Evolutionary conservation across 2,329 filamentous ascomycete genomes (phyloP), one percentile per base, ranked within the genome.

Genomic region (Phialophora expanda): DNA sequence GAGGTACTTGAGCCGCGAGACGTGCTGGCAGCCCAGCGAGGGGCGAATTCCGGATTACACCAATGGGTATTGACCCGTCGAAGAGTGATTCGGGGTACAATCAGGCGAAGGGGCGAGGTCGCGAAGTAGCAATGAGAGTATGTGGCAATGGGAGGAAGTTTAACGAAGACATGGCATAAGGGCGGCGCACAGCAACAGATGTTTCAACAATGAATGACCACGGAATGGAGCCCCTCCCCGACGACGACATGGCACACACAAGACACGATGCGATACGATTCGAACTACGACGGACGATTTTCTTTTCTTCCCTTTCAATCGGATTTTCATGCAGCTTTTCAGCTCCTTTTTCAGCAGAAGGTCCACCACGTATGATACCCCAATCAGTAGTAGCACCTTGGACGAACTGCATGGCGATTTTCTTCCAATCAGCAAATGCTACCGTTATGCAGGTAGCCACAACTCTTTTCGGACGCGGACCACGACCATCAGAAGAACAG

Each of bases 1-100:
- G 26, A 72, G 68, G 28, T 76, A 77, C 60, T 66, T 80, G 26
- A 73, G 76, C 30, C 74, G 75, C n/a, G 72, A 69, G 54, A 73
- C 72, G 9, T 50, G 51, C 51, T 73, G 68, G 67, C 62, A 70
- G 24, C 68, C 69, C n/a, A 44, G 17, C n/a, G 70, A 73, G n/a
- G 44, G 65, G 17, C 30, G 59, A 26, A 26, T 71, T 12, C 71
- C 70, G 6, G 67, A 71, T 48, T 69, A 53, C 41, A 44, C 55
- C 4, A n/a, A 55, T 30, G 66, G 66, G 14, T 28, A 63, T 44
- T 68, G 51, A 66, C 0, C 12, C 24, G 6, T 30, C 54, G 32
- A 22, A 5, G 24, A 26, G 9, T 54, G 55, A 26, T 41, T 12
- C 22, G 17, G 20, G 22, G 9, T 14, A 30, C 14, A 32, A 14